Percentiles rank a stretch among this genome's conserved stretches.
These are phyloP conservation scores for Diplotaxis tenuifolia DNA, from an alignment of 345 rosid species.

Conservation along the genomic window DNA sequence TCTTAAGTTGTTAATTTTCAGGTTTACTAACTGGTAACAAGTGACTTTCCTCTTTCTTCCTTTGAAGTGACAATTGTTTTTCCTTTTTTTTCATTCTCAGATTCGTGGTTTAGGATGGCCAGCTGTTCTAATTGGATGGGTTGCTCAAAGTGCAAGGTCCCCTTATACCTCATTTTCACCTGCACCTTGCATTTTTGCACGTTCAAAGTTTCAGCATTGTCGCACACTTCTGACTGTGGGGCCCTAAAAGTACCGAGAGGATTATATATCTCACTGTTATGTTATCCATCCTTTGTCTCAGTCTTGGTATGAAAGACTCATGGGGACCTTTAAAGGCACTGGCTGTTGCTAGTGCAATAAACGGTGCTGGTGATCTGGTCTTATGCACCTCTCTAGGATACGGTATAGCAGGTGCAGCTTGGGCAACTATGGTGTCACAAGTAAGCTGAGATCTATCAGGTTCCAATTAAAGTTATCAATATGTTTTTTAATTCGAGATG, in stretches of 20 bases:
- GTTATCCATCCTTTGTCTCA: conserved; percentile 19
- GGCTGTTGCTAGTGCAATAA: conserved; percentile 69
- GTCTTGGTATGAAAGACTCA: conserved; percentile 99
- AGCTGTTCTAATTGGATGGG: conserved; percentile 82
- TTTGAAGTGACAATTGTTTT: not conserved
- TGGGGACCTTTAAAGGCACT: conserved; percentile 94
- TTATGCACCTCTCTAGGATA: conserved; percentile 74
- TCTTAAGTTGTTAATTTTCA: not conserved
- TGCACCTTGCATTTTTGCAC: not conserved
- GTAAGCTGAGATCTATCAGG: conserved; percentile 38
- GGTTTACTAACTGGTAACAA: too few species aligned
- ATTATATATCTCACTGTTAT: conserved; percentile 6
- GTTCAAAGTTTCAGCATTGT: not conserved
- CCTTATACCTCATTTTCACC: conserved; percentile 17
- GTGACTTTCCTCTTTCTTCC: not conserved
- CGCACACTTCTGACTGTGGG: conserved; percentile 1
- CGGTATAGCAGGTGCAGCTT: conserved; percentile 95
- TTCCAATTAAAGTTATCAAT: not conserved
- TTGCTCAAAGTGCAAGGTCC: conserved; percentile 96
- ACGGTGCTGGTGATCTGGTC: conserved; percentile 69
- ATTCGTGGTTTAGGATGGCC: conserved; percentile 97
- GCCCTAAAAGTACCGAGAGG: not conserved
- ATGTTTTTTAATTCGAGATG: conserved; percentile 21
- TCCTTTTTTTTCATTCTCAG: conserved; percentile 32
- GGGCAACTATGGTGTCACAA: conserved; percentile 95